Evolutionary conservation across 345 rosid species (phyloP).

Genomic region (Carallia pectinifolia): DNA sequence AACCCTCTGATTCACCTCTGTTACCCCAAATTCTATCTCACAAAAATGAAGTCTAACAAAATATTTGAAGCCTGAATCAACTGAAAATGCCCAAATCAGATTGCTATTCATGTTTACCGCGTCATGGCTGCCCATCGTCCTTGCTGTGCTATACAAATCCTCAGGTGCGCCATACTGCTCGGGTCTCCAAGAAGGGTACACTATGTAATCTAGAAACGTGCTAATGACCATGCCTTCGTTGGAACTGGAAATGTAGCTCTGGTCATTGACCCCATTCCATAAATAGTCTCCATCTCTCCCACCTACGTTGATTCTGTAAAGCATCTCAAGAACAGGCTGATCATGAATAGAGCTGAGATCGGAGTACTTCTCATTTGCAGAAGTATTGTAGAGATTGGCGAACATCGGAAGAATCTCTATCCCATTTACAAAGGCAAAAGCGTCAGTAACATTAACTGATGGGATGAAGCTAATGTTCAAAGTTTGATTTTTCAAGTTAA

Average conservation of each 20-base stretch:
- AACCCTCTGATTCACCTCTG: neutral
- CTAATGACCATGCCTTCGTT: neutral
- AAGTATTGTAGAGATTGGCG: neutral
- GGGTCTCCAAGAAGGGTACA: neutral
- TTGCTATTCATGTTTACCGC: constrained; percentile 8
- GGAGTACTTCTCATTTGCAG: neutral
- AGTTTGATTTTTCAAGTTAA: neutral
- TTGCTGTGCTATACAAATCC: neutral
- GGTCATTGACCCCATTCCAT: neutral
- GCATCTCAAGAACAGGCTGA: constrained; percentile 2
- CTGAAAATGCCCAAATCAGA: constrained; percentile 9
- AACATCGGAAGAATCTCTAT: constrained; percentile 1
- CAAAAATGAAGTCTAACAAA: constrained; percentile 24
- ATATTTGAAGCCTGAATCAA: constrained; percentile 16
- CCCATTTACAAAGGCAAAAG: constrained; percentile 14
- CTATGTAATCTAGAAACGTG: neutral
- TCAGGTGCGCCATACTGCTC: neutral
- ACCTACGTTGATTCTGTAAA: constrained; percentile 1
- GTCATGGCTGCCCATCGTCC: constrained; percentile 2
- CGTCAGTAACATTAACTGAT: neutral
- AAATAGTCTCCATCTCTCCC: rapidly evolving
- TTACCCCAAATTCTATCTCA: constrained; percentile 2
- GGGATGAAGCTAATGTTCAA: constrained; percentile 13
- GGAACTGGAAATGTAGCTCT: neutral
- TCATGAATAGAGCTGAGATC: neutral